phyloP scores from a whole-genome alignment of 768 basidiomycete species.

The Floccularia luteovirens region DNA sequence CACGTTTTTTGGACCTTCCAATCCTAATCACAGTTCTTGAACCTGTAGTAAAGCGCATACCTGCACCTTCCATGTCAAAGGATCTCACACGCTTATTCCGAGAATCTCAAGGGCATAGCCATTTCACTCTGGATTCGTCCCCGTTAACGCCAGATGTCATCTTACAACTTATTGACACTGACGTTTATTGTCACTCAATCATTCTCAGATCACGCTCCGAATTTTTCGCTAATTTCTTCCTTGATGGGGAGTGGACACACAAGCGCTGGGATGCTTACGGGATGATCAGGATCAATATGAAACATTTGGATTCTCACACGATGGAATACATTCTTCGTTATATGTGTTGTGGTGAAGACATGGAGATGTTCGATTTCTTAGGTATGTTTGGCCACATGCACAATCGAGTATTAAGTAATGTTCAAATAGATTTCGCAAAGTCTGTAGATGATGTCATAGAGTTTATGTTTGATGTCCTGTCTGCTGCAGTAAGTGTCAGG shows the following conservation, averaged over 20 bases:
- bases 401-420: not conserved
- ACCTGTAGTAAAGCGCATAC: conserved; percentile 49
- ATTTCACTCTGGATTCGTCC: not conserved
- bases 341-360: conserved; percentile 66
- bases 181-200: conserved; percentile 61
- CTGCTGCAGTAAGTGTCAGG: conserved; percentile 68
- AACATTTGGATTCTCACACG: conserved; percentile 63
- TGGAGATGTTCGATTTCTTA: conserved; percentile 62
- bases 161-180: conserved; percentile 58
- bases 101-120: conserved; percentile 15
- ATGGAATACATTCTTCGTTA: conserved; percentile 73
- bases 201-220: conserved; percentile 78
- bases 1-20: conserved; percentile 51
- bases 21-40: conserved; percentile 48
- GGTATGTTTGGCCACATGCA: conserved; percentile 31
- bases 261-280: conserved; percentile 48
- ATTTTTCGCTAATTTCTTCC: conserved; percentile 82
- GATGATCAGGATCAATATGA: conserved; percentile 56
- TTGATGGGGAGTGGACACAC: conserved; percentile 73
- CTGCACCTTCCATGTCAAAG: conserved; percentile 34
- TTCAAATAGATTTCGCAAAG: conserved; percentile 46
- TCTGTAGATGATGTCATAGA: conserved; percentile 73
- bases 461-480: conserved; percentile 83
- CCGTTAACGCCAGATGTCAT: conserved; percentile 59
- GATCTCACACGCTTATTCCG: conserved; percentile 48